These are phyloP conservation scores for Chenopodium formosanum DNA, from an alignment of 148 eudicot genomes.

Conservation along the genomic window DNA sequence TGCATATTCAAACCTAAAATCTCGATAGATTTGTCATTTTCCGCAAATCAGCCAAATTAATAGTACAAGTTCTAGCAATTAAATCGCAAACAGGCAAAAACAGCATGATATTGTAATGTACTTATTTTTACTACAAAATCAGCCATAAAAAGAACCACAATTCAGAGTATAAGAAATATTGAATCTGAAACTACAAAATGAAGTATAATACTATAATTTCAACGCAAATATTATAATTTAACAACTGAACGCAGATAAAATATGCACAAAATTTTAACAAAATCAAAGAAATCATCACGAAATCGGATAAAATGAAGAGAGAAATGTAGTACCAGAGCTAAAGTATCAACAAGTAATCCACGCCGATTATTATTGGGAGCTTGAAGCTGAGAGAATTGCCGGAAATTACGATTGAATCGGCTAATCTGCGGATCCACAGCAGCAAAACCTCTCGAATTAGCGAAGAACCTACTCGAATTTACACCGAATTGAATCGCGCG, in stretches of 20 bases:
- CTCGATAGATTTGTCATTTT: too few relatives aligned
- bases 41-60: not conserved
- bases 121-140: too few relatives aligned
- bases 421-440: constrained; percentile 9
- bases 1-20: not conserved
- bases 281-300: not conserved
- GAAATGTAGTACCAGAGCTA: constrained; percentile 47
- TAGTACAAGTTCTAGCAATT: not conserved
- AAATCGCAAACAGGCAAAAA: not conserved
- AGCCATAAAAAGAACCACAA: not conserved
- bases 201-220: not conserved
- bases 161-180: too few relatives aligned
- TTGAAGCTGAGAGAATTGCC: constrained; percentile 51
- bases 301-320: not conserved
- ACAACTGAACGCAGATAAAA: not conserved
- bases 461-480: constrained; percentile 17
- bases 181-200: not conserved
- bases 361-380: constrained; percentile 51
- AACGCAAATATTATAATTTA: not conserved
- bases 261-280: not conserved
- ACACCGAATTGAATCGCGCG: constrained; percentile 42
- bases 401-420: constrained; percentile 25
- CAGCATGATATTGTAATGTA: not conserved
- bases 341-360: constrained; percentile 68
- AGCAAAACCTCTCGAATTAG: constrained; percentile 31